Evolutionary conservation across 192 early-diverging fungal species (phyloP), one percentile per base, ranked within the genome.

Genomic region (Coemansia sp.): DNA sequence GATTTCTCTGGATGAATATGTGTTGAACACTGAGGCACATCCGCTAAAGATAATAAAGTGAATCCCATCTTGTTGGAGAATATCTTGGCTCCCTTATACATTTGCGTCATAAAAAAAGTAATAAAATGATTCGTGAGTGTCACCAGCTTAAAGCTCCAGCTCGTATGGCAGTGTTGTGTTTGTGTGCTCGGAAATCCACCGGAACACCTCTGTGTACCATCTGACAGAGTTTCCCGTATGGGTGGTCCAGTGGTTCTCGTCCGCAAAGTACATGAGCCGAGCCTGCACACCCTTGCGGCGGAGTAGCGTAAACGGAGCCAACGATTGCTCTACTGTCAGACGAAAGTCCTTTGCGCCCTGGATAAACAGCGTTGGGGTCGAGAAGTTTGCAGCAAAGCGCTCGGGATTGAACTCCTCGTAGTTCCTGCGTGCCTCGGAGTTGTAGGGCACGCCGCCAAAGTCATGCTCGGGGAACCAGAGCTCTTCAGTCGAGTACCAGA

Each of bases 21-120:
- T 98, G 6, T 87, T 97, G 64, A 99, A 93, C 68, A 99, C 96
- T 4, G 96, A 97, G 74, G 95, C 94, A 20, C 96, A 97, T 79
- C 94, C 94, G 49, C 63, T 97, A 26, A 68, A 72, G 43, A 77
- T 84, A 25, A 70, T 63, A n/a, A 68, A 66, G 49, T 53, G 23
- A 51, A 26, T 4, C 1, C 12, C 42, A 45, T 45, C 42, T 9
- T 18, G 4, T 6, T 13, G 8, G 43, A 46, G 43, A 35, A 35
- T 35, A 35, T 35, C n/a, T n/a, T n/a, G n/a, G n/a, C n/a, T n/a
- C n/a, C n/a, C n/a, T n/a, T n/a, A n/a, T 37, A 3, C 12, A 37
- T 3, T 10, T 10, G 35, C 5, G 35, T 12, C 7, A 2, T 37
- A 37, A 37, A 37, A 10, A 37, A 37, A 3, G 35, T 2, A 37